Evolutionary conservation across 1,284 basidiomycete species (phyloP).

Genomic region (Mycena sp.): DNA sequence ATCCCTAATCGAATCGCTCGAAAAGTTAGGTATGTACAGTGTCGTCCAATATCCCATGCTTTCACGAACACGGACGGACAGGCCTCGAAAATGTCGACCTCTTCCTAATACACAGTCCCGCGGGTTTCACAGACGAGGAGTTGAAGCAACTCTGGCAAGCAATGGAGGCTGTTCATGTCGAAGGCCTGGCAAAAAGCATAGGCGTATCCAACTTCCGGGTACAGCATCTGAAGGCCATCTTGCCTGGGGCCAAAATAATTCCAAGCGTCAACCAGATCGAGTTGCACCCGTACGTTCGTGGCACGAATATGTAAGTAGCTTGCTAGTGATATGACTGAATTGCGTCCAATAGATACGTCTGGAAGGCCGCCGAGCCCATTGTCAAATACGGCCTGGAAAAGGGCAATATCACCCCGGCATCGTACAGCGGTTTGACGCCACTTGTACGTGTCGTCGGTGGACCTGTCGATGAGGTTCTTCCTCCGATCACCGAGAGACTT

Average conservation of each 20-base stretch:
- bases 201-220: slow-evolving; percentile 88
- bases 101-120: slow-evolving; percentile 79
- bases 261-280: slow-evolving; percentile 90
- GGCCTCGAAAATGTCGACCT: slow-evolving; percentile 81
- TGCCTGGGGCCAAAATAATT: slow-evolving; percentile 63
- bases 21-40: slow-evolving; percentile 60
- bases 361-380: slow-evolving; percentile 63
- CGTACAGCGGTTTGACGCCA: slow-evolving; percentile 73
- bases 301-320: background rate
- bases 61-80: too few relatives aligned
- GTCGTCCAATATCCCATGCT: too few relatives aligned
- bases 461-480: slow-evolving; percentile 50
- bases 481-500: slow-evolving; percentile 58
- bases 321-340: background rate
- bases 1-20: slow-evolving; percentile 61
- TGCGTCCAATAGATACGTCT: slow-evolving; percentile 58
- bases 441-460: slow-evolving; percentile 61
- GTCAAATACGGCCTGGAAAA: slow-evolving; percentile 65
- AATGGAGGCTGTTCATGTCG: slow-evolving; percentile 74
- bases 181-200: slow-evolving; percentile 79
- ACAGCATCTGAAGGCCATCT: slow-evolving; percentile 69
- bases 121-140: slow-evolving; percentile 51
- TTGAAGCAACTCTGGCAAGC: slow-evolving; percentile 72
- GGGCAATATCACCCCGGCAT: slow-evolving; percentile 67
- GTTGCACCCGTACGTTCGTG: slow-evolving; percentile 64